Conservation (phyloP, 768 basidiomycete species). For the Leccinellum albellum region DNA sequence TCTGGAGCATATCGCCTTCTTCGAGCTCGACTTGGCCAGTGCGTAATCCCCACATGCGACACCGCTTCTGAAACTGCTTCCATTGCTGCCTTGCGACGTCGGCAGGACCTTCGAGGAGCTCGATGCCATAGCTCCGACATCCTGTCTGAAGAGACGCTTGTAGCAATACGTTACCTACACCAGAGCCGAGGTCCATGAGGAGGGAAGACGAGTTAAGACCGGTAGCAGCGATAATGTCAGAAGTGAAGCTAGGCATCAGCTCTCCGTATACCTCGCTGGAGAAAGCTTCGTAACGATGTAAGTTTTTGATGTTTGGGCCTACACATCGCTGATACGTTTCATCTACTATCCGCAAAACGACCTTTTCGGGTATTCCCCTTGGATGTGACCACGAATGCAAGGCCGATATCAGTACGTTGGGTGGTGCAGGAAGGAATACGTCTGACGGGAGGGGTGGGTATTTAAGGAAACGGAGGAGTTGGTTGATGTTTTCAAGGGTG, state of each 20-base stretch:
- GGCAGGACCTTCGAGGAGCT: conserved; percentile 76
- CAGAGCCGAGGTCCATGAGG: conserved; percentile 83
- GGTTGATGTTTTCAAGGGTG: conserved; percentile 60
- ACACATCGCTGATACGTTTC: conserved; percentile 93
- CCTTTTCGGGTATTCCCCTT: conserved; percentile 55
- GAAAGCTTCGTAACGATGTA: conserved; percentile 80
- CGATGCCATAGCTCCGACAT: conserved; percentile 73
- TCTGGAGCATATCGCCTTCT: conserved; percentile 82
- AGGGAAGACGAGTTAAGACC: conserved; percentile 51
- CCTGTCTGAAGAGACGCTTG: conserved; percentile 82
- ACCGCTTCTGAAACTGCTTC: conserved; percentile 69
- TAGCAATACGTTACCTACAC: conserved; percentile 80
- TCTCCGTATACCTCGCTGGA: conserved; percentile 88
- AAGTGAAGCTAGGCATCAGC: conserved; percentile 71
- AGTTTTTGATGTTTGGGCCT: conserved; percentile 79
- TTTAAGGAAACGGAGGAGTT: conserved; percentile 59
- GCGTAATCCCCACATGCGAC: conserved; percentile 87
- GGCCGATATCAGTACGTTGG: conserved; percentile 47
- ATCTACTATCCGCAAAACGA: conserved; percentile 75
- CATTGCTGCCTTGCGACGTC: conserved; percentile 74
- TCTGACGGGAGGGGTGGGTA: conserved; percentile 57
- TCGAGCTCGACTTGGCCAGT: conserved; percentile 75
- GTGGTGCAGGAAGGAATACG: conserved; percentile 40
- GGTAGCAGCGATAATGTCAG: conserved; percentile 50
- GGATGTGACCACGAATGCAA: conserved; percentile 42